Base-by-base conservation (phyloP, 2,329 filamentous ascomycete species). In the Aureobasidium sp. region DNA sequence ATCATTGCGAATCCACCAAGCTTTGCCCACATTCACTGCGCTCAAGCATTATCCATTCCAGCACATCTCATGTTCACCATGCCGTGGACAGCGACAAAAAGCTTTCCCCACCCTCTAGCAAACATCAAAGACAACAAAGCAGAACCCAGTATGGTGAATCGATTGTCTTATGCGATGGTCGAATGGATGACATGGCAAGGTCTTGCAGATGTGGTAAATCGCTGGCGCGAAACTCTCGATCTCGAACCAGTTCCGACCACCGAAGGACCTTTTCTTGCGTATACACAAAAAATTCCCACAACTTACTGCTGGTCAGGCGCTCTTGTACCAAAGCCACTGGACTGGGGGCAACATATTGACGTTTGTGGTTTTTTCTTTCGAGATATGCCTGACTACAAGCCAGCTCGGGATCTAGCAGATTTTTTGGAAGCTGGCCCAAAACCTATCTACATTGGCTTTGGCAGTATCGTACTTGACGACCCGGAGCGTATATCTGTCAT, bases 141-240 rank as follows among this genome's bases (percentile, higher is more conserved):
- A 1, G 34, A 38, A 6, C 76, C 81, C 4, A 80, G 79, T 16
- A 78, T 88, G 56, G 86, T 87, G 1, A 95, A 93, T 61, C 91
- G 88, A 63, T 76, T 94, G 53, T 87, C 85, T 0, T 95, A 95
- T 62, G 83, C 85, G 0, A 74, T 95, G 21, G 86, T 95, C 2
- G 90, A 95, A 60, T 88, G 94, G 80, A 83, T 95, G 77, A 90
- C 90, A 12, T 95, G 89, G 89, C 89, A 95, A 69, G 90, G 89
- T 21, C 44, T 58, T 3, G 54, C 49, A 4, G 56, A 58, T 32
- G 44, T 58, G 3, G 51, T 56, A 17, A 58, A 58, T 16, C 24
- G 38, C 3, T 58, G 44, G 34, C 53, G 55, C 11, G 39, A 51
- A 12, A 58, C 45, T 1, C 21, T 58, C 4, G 44, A 44, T 14